phyloP scores from a whole-genome alignment of 331 rosid genomes.

The Malus hybrid region DNA sequence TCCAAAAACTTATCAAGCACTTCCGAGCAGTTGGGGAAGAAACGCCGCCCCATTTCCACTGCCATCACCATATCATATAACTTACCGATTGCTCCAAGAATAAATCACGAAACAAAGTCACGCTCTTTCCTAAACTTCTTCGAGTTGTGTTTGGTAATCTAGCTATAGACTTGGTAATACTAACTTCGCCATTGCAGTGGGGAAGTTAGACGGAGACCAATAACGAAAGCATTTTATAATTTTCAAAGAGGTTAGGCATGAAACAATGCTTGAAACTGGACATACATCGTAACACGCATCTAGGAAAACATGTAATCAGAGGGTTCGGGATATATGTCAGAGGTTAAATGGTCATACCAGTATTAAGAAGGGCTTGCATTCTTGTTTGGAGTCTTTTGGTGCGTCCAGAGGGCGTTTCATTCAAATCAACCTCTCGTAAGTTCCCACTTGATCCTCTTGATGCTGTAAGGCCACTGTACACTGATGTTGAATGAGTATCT shows the following conservation, averaged over 20 bases:
- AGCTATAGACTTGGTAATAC: background rate
- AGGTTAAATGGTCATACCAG: conserved; percentile 33
- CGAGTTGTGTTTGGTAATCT: background rate
- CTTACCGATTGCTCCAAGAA: background rate
- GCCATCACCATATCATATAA: conserved; percentile 7
- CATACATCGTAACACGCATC: background rate
- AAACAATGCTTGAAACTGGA: background rate
- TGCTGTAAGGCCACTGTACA: conserved; percentile 11
- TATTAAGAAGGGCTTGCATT: conserved; percentile 53
- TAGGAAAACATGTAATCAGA: background rate
- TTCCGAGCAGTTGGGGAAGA: conserved; percentile 86
- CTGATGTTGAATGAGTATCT: conserved; percentile 36
- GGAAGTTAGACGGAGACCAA: background rate
- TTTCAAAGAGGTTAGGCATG: background rate
- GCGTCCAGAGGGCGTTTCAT: conserved; percentile 54
- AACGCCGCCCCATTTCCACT: conserved; percentile 80
- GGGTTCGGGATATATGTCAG: background rate
- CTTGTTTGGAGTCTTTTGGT: conserved; percentile 52
- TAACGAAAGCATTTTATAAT: background rate
- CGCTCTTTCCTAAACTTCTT: background rate
- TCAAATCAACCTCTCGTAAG: conserved; percentile 56
- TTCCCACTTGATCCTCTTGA: conserved; percentile 43
- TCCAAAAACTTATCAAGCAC: conserved; percentile 75
- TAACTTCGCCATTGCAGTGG: background rate
- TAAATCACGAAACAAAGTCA: background rate